These are phyloP conservation scores for Dillenia turbinata DNA, from an alignment of 164 flowering plant species.

Conservation along the genomic window DNA sequence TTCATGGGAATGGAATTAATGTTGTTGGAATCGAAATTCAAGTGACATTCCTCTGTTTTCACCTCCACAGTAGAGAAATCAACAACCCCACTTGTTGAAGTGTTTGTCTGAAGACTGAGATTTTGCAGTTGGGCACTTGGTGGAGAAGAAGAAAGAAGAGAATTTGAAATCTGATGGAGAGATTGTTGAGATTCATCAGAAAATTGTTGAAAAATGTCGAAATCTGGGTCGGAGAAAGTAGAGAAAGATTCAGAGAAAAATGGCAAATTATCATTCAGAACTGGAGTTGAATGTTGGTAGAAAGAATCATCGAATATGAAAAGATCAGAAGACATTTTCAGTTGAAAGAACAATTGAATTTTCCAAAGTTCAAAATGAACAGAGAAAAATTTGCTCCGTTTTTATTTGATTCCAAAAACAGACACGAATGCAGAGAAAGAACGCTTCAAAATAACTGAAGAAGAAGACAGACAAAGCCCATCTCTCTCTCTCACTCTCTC, in stretches of 20 bases:
- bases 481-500: neutral
- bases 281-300: constrained; percentile 15
- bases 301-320: constrained; percentile 30
- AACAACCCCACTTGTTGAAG: constrained; percentile 15
- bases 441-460: neutral
- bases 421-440: neutral
- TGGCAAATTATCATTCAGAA: constrained; percentile 21
- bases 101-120: constrained; percentile 9
- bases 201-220: constrained; percentile 19
- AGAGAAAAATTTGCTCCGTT: constrained; percentile 1
- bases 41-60: constrained; percentile 33
- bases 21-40: constrained; percentile 16
- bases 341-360: neutral
- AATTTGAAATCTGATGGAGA: constrained; percentile 16
- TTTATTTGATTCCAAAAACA: neutral
- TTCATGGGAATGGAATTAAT: constrained; percentile 7
- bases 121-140: constrained; percentile 31
- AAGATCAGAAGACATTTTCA: constrained; percentile 55
- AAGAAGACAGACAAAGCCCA: constrained; percentile 10
- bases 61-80: constrained; percentile 25
- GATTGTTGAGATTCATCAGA: constrained; percentile 12
- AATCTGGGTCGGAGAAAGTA: constrained; percentile 31
- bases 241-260: constrained; percentile 41
- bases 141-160: constrained; percentile 40
- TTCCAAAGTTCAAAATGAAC: neutral